Percentiles rank a stretch among this genome's conserved stretches.
Evolutionary conservation across 805 yeast species (phyloP).

Genomic region (Barnettozyma californica): DNA sequence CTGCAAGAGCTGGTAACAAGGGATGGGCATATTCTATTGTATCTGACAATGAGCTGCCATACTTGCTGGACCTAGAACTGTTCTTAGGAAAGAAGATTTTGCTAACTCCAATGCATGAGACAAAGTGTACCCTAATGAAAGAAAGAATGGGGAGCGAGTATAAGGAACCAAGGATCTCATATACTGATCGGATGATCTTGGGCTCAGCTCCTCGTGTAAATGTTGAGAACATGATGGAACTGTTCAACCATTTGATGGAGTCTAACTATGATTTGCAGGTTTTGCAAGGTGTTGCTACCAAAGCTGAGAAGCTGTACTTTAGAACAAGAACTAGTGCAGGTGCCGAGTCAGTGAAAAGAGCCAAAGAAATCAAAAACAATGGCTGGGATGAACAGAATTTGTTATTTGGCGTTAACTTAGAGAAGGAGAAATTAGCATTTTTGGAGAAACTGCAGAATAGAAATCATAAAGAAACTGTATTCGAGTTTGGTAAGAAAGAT

Average conservation of each 20-base stretch:
- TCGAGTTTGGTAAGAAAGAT: slow-evolving; percentile 70
- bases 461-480: slow-evolving; percentile 80
- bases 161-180: slow-evolving; percentile 57
- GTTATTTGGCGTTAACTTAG: slow-evolving; percentile 70
- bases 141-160: slow-evolving; percentile 38
- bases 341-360: slow-evolving; percentile 74
- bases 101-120: slow-evolving; percentile 63
- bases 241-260: slow-evolving; percentile 53
- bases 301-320: slow-evolving; percentile 85
- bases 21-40: slow-evolving; percentile 98
- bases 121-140: slow-evolving; percentile 48
- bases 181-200: slow-evolving; percentile 69
- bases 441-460: slow-evolving; percentile 69
- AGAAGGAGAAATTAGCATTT: slow-evolving; percentile 66
- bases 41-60: slow-evolving; percentile 81
- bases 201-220: slow-evolving; percentile 77
- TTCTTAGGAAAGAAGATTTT: slow-evolving; percentile 81
- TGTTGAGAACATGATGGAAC: slow-evolving; percentile 68
- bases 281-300: slow-evolving; percentile 63
- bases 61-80: slow-evolving; percentile 81
- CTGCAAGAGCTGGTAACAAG: slow-evolving; percentile 96
- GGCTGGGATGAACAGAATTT: slow-evolving; percentile 92
- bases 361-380: slow-evolving; percentile 65
- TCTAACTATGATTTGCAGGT: slow-evolving; percentile 64
- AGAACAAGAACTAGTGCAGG: slow-evolving; percentile 87